Base-by-base conservation (phyloP, 257 asterid species). In the Solanum bulbocastanum region DNA sequence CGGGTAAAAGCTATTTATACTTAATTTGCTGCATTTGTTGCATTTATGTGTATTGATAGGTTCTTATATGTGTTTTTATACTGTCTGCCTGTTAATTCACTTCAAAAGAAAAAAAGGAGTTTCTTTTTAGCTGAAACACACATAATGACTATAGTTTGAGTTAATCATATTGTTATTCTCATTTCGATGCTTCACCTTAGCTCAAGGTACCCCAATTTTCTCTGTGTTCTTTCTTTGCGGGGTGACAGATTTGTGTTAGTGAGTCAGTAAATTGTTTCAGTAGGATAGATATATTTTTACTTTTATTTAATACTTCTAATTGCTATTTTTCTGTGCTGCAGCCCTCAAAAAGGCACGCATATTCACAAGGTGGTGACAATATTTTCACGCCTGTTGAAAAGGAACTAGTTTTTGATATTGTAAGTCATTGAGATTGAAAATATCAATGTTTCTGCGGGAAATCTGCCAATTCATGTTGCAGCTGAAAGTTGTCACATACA, bases 311-410 rank as follows among this genome's bases (percentile, higher is more conserved):
- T 44, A 20, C 14, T 10, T 88, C 35, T 20, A 33, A 58, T 56
- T 90, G 52, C 40, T 76, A 69, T 71, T 35, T 73, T 72, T n/a
- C 73, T 88, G 76, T 89, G 56, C 62, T 92, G 90, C 94, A 97
- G 99, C 99, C 98, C 81, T 90, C 96, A 74, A 97, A 93, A 93
- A 95, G 96, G 93, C 95, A 92, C 86, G 98, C 98, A n/a, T 96
- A 97, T 88, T 93, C 93, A 3, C 98, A 95, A 88, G 90, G 93
- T n/a, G 97, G 97, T 87, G 95, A 94, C 88, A 96, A 93, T 83
- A 91, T 88, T 68, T 96, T 95, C 91, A 90, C 92, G 6, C 98
- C 98, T 10, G 95, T 94, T 79, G 98, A 96, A 89, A 93, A 95
- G 83, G 98, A 97, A 88, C 98, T 97, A 69, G 83, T 95, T 87